Percentiles rank a stretch among this genome's conserved stretches.
phyloP scores from a whole-genome alignment of 257 asterid genomes.

The Solanum paucissectum region DNA sequence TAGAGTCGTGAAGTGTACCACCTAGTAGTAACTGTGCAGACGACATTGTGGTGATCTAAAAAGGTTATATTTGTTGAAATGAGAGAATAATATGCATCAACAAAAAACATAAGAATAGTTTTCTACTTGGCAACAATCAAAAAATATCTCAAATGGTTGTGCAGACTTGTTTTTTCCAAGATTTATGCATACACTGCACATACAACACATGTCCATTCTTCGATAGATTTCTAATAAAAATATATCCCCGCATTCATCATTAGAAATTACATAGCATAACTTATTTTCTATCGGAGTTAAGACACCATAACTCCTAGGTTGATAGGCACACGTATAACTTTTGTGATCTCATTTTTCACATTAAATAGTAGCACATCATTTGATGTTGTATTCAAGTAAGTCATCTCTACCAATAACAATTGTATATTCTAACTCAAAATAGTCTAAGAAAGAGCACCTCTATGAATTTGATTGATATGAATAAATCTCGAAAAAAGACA shows the following conservation, averaged over 20 bases:
- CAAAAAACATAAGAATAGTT: no score
- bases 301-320: constrained; percentile 2
- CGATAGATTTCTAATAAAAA: constrained; percentile 13
- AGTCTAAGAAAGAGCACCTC: not conserved
- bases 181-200: not conserved
- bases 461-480: constrained; percentile 12
- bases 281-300: constrained; percentile 23
- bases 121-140: no score
- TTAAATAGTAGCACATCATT: constrained; percentile 22
- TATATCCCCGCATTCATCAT: not conserved
- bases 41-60: not conserved
- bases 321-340: constrained; percentile 7
- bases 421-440: constrained; percentile 3
- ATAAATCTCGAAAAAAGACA: not conserved
- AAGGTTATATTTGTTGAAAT: no score
- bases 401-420: not conserved
- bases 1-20: not conserved
- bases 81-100: no score
- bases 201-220: constrained; percentile 19
- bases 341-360: not conserved
- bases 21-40: not conserved
- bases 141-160: not conserved
- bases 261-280: constrained; percentile 18
- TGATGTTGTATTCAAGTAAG: constrained; percentile 21
- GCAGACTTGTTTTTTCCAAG: not conserved